Evolutionary conservation across 805 yeast species (phyloP).

Genomic region (Yamadazyma nakazawae): DNA sequence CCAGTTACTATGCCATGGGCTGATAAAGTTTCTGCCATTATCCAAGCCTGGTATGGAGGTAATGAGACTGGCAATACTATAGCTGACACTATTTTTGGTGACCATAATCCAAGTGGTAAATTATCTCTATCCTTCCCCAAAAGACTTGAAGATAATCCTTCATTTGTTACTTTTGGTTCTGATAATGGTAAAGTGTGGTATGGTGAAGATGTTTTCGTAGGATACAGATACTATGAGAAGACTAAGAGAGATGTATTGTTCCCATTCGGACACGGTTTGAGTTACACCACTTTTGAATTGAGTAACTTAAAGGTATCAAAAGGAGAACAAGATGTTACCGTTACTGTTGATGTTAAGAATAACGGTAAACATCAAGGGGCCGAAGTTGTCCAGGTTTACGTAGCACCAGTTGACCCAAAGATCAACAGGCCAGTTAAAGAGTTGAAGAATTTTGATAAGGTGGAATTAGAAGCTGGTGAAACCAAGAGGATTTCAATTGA

Average conservation of each 20-base stretch:
- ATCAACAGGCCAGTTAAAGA: constrained; percentile 56
- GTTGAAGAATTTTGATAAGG: constrained; percentile 56
- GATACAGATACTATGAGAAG: constrained; percentile 60
- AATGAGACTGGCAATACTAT: constrained; percentile 48
- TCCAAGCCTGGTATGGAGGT: constrained; percentile 19
- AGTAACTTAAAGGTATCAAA: constrained; percentile 31
- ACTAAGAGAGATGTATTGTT: constrained; percentile 45
- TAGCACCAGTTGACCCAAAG: constrained; percentile 35
- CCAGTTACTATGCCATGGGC: constrained; percentile 33
- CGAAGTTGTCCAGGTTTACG: constrained; percentile 56
- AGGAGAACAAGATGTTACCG: constrained; percentile 25
- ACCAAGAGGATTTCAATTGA: constrained; percentile 32
- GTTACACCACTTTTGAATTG: constrained; percentile 52
- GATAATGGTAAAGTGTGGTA: constrained; percentile 30
- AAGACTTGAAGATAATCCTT: constrained; percentile 26
- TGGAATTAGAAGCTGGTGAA: constrained; percentile 44
- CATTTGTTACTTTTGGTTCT: constrained; percentile 28
- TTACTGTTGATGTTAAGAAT: constrained; percentile 43
- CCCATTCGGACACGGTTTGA: constrained; percentile 64
- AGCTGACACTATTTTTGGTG: constrained; percentile 60
- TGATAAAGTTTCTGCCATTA: constrained; percentile 13
- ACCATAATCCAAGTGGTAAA: constrained; percentile 54
- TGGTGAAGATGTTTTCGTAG: constrained; percentile 66
- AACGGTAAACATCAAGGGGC: constrained; percentile 48
- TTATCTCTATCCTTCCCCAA: constrained; percentile 31